phyloP scores from a whole-genome alignment of 1,284 basidiomycete genomes.

The Trichosporon ovoides region DNA sequence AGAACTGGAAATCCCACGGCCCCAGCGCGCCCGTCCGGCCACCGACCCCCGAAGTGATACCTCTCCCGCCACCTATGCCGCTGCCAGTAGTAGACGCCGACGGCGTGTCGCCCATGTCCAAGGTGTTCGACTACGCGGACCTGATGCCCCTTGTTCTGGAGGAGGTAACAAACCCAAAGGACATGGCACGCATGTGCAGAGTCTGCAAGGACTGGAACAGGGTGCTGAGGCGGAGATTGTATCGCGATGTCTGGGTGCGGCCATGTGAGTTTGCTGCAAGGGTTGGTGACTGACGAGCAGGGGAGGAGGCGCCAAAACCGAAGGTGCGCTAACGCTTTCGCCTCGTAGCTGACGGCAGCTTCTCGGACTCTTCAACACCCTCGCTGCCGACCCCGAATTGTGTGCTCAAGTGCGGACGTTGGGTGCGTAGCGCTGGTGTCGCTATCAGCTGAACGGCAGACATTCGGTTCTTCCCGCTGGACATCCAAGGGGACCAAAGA shows the following conservation, averaged over 20 bases:
- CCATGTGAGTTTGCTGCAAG: slow-evolving; percentile 35
- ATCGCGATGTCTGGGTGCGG: slow-evolving; percentile 43
- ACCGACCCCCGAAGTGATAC: slow-evolving; percentile 17
- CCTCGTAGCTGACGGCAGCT: slow-evolving; percentile 28
- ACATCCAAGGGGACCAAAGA: slow-evolving; percentile 30
- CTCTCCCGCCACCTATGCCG: slow-evolving; percentile 30
- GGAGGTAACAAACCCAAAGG: slow-evolving; percentile 33
- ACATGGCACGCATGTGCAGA: slow-evolving; percentile 31
- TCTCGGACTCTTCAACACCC: slow-evolving; percentile 35
- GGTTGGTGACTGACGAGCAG: slow-evolving; percentile 17
- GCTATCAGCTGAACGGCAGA: slow-evolving; percentile 22
- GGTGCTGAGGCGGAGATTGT: slow-evolving; percentile 33
- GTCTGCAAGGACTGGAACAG: slow-evolving; percentile 33
- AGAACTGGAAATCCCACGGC: slow-evolving; percentile 16
- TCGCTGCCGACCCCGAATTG: slow-evolving; percentile 28
- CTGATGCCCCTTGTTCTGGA: slow-evolving; percentile 35
- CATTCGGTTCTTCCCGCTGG: slow-evolving; percentile 44
- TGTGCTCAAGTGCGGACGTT: slow-evolving; percentile 35
- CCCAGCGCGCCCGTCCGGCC: slow-evolving; percentile 20
- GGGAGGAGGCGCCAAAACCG: slow-evolving; percentile 34
- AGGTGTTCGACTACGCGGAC: slow-evolving; percentile 35
- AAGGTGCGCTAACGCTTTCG: slow-evolving; percentile 11
- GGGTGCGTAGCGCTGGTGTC: slow-evolving; percentile 22
- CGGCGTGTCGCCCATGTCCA: slow-evolving; percentile 26
- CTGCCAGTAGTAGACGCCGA: slow-evolving; percentile 7